phyloP scores from a whole-genome alignment of 2,329 filamentous ascomycete genomes.

The Aspergillus pseudoviridinutans region DNA sequence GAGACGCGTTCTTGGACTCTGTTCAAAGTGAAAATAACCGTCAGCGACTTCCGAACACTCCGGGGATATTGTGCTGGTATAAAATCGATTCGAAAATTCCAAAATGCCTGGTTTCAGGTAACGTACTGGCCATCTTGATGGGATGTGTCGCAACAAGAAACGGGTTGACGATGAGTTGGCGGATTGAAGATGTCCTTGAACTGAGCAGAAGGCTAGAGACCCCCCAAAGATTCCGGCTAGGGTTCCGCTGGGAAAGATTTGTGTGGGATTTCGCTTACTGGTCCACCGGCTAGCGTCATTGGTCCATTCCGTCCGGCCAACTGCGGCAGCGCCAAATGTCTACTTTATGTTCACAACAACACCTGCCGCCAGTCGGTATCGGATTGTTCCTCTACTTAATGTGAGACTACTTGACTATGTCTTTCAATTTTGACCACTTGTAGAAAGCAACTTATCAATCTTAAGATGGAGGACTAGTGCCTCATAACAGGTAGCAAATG shows the following conservation, averaged over 20 bases:
- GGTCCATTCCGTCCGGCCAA: not conserved
- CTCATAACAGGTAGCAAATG: not conserved
- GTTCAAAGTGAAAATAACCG: constrained; percentile 21
- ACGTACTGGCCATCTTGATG: constrained; percentile 48
- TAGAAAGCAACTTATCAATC: not conserved
- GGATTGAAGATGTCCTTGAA: constrained; percentile 34
- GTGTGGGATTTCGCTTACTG: constrained; percentile 42
- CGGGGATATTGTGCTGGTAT: not conserved
- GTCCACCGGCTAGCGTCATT: constrained; percentile 14
- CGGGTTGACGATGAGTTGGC: constrained; percentile 35
- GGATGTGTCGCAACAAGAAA: constrained; percentile 36
- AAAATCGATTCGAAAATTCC: not conserved
- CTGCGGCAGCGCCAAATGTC: not conserved
- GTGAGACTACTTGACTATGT: not conserved
- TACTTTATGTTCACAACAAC: not conserved
- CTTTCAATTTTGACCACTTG: not conserved
- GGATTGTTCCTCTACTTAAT: not conserved
- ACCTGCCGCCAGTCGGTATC: not conserved
- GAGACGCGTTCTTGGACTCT: constrained; percentile 99
- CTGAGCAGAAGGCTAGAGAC: constrained; percentile 26
- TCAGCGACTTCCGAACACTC: constrained; percentile 20
- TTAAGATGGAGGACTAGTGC: not conserved
- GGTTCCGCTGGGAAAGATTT: constrained; percentile 28
- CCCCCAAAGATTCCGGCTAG: constrained; percentile 28
- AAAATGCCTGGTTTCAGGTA: constrained; percentile 5